Evolutionary conservation across 202 grass and related monocot species (phyloP), one percentile per base, ranked within the genome.

Genomic region (Brachypodium distachyon): DNA sequence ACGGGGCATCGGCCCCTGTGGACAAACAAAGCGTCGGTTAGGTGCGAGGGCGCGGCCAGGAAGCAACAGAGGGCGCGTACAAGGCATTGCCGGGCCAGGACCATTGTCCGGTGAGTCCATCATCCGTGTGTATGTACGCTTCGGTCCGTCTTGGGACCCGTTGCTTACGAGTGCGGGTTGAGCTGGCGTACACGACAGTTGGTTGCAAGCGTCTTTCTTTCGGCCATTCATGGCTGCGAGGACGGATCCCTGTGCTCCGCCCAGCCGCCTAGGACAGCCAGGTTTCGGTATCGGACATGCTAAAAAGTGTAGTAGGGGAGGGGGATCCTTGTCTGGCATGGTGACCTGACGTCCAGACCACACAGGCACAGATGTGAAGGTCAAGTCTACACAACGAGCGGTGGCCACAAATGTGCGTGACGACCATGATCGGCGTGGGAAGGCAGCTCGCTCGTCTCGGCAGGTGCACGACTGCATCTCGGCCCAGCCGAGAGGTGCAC

Each of bases 31-130:
- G 11, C 73, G 34, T 77, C 81, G 21, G 41, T 68, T 84, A 64
- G 82, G 82, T 85, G 46, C n/a, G 40, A 29, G 28, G 47, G 38
- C 81, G 28, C 50, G 50, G 70, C 46, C 58, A 32, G n/a, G 9
- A 7, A 37, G 26, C 59, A 62, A 37, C 32, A 16, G 25, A 13
- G 57, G 9, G 2, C 14, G 43, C 67, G 21, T n/a, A 46, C 41
- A 47, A 5, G 37, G 19, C 9, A 4, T 1, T 34, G 29, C 29
- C 17, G 57, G 57, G 34, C 58, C 58, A 61, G n/a, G n/a, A n/a
- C n/a, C n/a, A n/a, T n/a, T n/a, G n/a, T n/a, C n/a, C n/a, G n/a
- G n/a, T n/a, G n/a, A n/a, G n/a, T n/a, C n/a, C n/a, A n/a, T n/a
- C n/a, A n/a, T n/a, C n/a, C n/a, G n/a, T n/a, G n/a, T n/a, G n/a